A percentile compares a stretch with the other conserved stretches of the same genome.
These are phyloP conservation scores for Verticillium longisporum DNA, from an alignment of 2,329 filamentous ascomycete species.

Conservation along the genomic window DNA sequence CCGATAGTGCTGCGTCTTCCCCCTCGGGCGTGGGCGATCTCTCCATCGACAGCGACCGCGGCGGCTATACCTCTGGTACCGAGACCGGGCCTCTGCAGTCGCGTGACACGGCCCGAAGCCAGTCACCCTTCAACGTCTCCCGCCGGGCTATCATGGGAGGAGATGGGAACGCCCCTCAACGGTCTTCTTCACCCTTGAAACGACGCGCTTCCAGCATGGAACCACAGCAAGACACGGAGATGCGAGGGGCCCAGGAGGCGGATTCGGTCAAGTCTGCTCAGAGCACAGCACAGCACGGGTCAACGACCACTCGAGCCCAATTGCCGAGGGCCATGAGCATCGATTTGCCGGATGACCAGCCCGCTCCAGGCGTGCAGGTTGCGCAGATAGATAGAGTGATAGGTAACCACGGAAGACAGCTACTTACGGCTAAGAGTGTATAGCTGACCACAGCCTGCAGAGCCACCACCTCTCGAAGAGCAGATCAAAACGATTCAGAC, in stretches of 20 bases:
- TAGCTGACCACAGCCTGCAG: slow-evolving; percentile 7
- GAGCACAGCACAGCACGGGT: background rate
- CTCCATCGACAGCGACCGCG: slow-evolving; percentile 48
- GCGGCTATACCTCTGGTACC: slow-evolving; percentile 31
- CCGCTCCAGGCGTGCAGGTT: background rate
- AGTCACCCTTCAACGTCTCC: slow-evolving; percentile 45
- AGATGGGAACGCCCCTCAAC: slow-evolving; percentile 48
- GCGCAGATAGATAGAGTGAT: slow-evolving; percentile 4
- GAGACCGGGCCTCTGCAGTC: slow-evolving; percentile 33
- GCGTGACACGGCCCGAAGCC: slow-evolving; percentile 31
- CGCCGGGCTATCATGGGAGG: slow-evolving; percentile 54
- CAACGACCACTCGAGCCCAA: slow-evolving; percentile 4
- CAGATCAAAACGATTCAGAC: slow-evolving; percentile 70
- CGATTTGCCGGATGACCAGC: slow-evolving; percentile 18
- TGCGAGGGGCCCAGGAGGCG: slow-evolving; percentile 25
- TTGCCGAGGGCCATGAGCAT: slow-evolving; percentile 34
- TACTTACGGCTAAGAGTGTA: background rate
- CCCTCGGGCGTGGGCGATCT: slow-evolving; percentile 52
- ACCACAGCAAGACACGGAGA: slow-evolving; percentile 33
- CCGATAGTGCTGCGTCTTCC: slow-evolving; percentile 50
- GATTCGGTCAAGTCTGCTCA: slow-evolving; percentile 2
- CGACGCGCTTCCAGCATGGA: slow-evolving; percentile 58
- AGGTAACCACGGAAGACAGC: background rate
- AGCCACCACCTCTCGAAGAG: slow-evolving; percentile 32
- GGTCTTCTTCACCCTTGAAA: slow-evolving; percentile 60